Conservation (phyloP, 257 asterid genomes). For the Nicotiana noctiflora region DNA sequence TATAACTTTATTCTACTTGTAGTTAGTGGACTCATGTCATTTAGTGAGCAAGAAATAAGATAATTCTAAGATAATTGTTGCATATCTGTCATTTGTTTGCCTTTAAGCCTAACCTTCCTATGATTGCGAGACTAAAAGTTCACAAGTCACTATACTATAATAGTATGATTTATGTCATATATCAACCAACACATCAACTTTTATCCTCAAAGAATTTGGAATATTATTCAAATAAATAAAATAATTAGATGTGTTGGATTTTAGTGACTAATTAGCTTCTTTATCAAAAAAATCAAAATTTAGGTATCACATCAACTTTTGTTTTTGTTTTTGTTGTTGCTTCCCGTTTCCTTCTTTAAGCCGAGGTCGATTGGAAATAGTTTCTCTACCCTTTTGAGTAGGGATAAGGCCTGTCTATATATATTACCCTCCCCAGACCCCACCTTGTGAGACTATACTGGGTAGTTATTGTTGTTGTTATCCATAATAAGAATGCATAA, state of each 20-base stretch:
- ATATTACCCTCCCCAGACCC: too few species aligned
- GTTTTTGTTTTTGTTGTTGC: too few species aligned
- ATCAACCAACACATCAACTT: slow-evolving; percentile 8
- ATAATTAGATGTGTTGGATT: not conserved
- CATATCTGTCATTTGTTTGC: slow-evolving; percentile 10
- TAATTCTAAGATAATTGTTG: not conserved
- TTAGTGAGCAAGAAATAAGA: slow-evolving; percentile 5
- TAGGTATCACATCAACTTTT: not conserved
- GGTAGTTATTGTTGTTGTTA: too few species aligned
- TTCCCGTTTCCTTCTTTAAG: too few species aligned
- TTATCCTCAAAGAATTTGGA: not conserved
- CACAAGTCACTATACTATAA: slow-evolving; percentile 2
- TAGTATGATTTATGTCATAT: not conserved
- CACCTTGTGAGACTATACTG: too few species aligned
- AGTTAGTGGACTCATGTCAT: slow-evolving; percentile 5
- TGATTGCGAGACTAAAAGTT: slow-evolving; percentile 11
- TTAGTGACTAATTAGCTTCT: not conserved
- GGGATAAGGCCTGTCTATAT: too few species aligned
- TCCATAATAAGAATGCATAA: not conserved
- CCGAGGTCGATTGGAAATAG: too few species aligned
- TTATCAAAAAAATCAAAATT: not conserved
- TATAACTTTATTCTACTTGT: not conserved
- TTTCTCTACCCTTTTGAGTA: too few species aligned
- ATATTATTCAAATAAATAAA: not conserved
- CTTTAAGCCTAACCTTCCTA: slow-evolving; percentile 11